Conservation (phyloP, 2,329 filamentous ascomycete genomes). For the Dryadomyces quercivorus region DNA sequence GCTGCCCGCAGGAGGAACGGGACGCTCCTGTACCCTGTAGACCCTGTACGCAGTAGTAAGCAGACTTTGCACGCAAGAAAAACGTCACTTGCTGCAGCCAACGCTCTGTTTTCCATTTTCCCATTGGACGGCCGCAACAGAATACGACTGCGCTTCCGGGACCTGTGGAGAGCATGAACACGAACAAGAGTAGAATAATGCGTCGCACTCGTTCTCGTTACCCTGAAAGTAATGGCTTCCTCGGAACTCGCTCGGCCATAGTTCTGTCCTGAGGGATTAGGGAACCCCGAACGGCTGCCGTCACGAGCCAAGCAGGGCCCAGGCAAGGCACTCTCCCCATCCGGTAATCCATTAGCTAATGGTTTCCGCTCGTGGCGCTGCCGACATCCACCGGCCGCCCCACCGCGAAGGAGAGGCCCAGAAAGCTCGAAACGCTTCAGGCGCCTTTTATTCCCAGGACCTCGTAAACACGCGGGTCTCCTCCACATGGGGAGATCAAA, state of each 20-base stretch:
- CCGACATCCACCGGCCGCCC: neutral
- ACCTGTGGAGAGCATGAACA: too few relatives aligned
- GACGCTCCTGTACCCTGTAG: neutral
- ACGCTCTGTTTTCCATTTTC: too few relatives aligned
- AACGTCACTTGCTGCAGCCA: too few relatives aligned
- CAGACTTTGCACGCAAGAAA: too few relatives aligned
- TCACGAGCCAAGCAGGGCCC: neutral
- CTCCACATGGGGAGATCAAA: neutral
- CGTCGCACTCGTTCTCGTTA: neutral
- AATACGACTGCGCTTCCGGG: too few relatives aligned
- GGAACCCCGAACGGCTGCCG: neutral
- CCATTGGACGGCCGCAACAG: too few relatives aligned
- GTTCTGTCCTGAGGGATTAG: too few relatives aligned
- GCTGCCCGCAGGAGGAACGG: too few relatives aligned
- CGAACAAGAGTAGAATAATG: neutral
- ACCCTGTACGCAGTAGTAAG: neutral
- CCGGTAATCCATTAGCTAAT: constrained; percentile 1
- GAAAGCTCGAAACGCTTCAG: neutral
- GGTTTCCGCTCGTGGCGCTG: neutral
- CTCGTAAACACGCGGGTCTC: neutral
- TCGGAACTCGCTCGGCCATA: neutral
- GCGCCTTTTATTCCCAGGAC: neutral
- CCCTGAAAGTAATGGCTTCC: neutral
- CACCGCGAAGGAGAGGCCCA: neutral
- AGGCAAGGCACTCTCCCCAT: neutral